These are phyloP conservation scores for Stenogyne calaminthoides DNA, from an alignment of 305 asterid species.

Conservation along the genomic window DNA sequence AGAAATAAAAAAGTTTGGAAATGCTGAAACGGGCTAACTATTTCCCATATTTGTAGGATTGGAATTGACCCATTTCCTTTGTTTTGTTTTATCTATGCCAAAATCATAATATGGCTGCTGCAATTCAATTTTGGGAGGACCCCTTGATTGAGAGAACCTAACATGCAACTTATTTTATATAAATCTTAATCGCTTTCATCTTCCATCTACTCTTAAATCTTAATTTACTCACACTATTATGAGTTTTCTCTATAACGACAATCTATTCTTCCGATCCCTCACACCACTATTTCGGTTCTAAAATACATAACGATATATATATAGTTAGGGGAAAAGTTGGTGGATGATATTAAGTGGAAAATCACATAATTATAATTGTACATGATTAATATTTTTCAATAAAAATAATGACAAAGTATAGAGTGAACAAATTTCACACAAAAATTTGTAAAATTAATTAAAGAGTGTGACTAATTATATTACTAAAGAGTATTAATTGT, in stretches of 20 bases:
- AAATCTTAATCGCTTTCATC: conserved; percentile 8
- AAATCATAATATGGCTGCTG: conserved; percentile 38
- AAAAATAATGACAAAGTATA: no score
- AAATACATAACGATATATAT: background rate
- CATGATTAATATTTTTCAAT: no score
- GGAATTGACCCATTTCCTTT: conserved; percentile 39
- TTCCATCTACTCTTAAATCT: background rate
- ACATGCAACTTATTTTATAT: conserved; percentile 27
- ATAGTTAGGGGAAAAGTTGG: background rate
- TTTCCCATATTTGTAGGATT: conserved; percentile 22
- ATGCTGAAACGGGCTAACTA: conserved; percentile 21
- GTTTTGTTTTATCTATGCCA: conserved; percentile 17
- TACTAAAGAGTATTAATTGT: no score
- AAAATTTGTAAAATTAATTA: no score
- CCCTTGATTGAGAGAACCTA: conserved; percentile 39
- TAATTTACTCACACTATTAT: no score
- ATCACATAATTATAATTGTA: no score
- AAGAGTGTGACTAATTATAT: no score
- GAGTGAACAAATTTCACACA: no score
- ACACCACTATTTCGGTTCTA: background rate
- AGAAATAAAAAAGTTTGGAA: conserved; percentile 3
- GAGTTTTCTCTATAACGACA: no score
- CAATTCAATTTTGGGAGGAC: conserved; percentile 25
- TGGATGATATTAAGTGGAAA: background rate
- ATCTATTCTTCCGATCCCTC: background rate